A percentile compares a stretch with the other conserved stretches of the same genome.
Conservation (phyloP, 495 filamentous ascomycete genomes). For the Penicillium alfredii region DNA sequence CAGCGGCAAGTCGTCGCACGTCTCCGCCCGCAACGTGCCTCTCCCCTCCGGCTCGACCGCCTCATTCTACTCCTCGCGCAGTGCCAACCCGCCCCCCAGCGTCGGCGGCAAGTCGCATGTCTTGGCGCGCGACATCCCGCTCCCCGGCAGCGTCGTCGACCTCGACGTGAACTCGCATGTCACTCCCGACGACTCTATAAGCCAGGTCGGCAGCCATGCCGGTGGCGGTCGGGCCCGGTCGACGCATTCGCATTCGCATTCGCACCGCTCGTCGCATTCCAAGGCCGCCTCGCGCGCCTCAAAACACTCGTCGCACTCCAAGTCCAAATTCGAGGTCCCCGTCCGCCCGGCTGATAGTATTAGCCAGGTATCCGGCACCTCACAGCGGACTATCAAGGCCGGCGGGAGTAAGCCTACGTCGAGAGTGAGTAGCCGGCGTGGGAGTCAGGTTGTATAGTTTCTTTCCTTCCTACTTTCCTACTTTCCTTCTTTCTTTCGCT, state of each 20-base stretch:
- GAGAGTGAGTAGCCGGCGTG: constrained; percentile 26
- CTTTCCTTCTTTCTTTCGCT: too few species aligned
- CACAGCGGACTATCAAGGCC: constrained; percentile 36
- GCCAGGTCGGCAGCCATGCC: constrained; percentile 28
- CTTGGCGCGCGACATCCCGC: constrained; percentile 35
- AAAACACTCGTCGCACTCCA: constrained; percentile 13
- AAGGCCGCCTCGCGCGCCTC: constrained; percentile 25
- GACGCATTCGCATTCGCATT: constrained; percentile 15
- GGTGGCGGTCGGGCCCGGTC: constrained; percentile 10
- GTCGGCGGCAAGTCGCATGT: constrained; percentile 21
- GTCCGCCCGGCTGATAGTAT: constrained; percentile 62
- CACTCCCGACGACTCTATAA: constrained; percentile 36
- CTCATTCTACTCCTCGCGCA: constrained; percentile 10
- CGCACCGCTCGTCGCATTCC: constrained; percentile 29
- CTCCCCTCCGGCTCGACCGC: constrained; percentile 12
- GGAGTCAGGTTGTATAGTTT: constrained; percentile 26
- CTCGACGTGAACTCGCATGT: constrained; percentile 31
- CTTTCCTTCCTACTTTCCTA: not conserved
- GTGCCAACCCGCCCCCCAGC: constrained; percentile 11
- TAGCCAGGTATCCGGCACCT: constrained; percentile 49
- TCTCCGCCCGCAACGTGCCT: constrained; percentile 11
- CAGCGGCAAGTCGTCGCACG: constrained; percentile 5
- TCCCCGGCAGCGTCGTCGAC: constrained; percentile 44
- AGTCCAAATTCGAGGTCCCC: constrained; percentile 33
- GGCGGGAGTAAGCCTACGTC: constrained; percentile 25